phyloP scores from a whole-genome alignment of 176 grass and related monocot genomes.

The Metroxylon sagu region DNA sequence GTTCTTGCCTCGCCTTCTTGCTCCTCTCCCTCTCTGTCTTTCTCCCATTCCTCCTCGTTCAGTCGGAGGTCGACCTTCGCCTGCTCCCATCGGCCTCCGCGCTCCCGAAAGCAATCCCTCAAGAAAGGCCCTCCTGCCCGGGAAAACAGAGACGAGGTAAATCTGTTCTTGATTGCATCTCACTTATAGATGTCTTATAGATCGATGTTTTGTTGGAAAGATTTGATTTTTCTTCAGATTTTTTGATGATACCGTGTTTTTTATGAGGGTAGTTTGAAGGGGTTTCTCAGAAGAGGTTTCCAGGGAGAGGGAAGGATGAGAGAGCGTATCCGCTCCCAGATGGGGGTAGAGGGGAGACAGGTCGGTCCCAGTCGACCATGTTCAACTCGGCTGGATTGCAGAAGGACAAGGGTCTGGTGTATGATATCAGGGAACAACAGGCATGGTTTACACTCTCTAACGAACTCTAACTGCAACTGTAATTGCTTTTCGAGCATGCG shows the following conservation, averaged over 20 bases:
- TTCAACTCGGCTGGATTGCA: conserved; percentile 7
- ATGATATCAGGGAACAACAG: conserved; percentile 57
- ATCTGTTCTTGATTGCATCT: neutral
- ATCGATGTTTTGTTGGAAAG: neutral
- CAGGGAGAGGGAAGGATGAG: conserved; percentile 26
- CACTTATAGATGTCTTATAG: neutral
- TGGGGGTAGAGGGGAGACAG: conserved; percentile 11
- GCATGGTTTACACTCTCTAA: conserved; percentile 8
- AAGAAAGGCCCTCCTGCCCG: neutral
- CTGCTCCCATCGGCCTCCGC: neutral
- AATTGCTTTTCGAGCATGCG: too few relatives aligned
- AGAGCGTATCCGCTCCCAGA: neutral
- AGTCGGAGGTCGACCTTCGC: neutral
- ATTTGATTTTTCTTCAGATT: neutral
- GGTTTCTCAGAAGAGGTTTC: conserved; percentile 49
- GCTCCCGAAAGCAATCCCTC: neutral
- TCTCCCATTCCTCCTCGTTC: neutral
- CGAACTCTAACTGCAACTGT: too few relatives aligned
- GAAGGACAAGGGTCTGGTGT: conserved; percentile 30
- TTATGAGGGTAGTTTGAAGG: conserved; percentile 25
- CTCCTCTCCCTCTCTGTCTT: conserved; percentile 3
- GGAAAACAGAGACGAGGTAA: conserved; percentile 8
- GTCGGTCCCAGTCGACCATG: conserved; percentile 26
- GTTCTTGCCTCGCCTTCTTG: conserved; percentile 9
- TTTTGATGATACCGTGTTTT: neutral